A percentile compares a stretch with the other conserved stretches of the same genome.
Conservation (phyloP, 306 rosid species). For the Cucumis cinereus region DNA sequence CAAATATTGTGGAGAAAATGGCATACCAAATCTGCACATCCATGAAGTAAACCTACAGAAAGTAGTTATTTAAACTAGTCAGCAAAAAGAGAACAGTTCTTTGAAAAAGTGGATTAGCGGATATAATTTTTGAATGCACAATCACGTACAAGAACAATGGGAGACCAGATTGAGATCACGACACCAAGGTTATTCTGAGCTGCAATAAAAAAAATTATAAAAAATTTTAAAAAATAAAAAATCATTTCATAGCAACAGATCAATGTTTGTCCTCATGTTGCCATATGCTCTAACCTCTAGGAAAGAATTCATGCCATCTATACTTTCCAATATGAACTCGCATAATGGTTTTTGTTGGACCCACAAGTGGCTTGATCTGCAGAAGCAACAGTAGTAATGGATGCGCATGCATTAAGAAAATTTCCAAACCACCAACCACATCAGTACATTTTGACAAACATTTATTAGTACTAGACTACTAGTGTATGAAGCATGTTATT, state of each 20-base stretch:
- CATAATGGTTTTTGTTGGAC: slow-evolving; percentile 81
- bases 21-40: slow-evolving; percentile 99
- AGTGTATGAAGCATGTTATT: neutral
- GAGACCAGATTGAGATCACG: slow-evolving; percentile 84
- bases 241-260: neutral
- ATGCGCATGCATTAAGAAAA: neutral
- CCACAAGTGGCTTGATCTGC: slow-evolving; percentile 91
- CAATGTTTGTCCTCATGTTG: neutral
- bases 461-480: neutral
- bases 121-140: slow-evolving; percentile 8
- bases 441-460: neutral
- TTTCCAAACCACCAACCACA: neutral
- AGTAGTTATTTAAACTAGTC: neutral
- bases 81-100: neutral
- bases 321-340: slow-evolving; percentile 23
- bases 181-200: slow-evolving; percentile 79
- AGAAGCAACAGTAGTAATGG: slow-evolving; percentile 1
- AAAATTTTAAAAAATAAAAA: neutral
- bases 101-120: slow-evolving; percentile 8
- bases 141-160: slow-evolving; percentile 72
- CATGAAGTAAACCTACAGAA: slow-evolving; percentile 87
- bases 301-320: slow-evolving; percentile 93
- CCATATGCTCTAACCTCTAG: slow-evolving; percentile 42
- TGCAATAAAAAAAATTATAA: slow-evolving; percentile 23
- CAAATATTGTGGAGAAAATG: slow-evolving; percentile 76